A percentile compares a stretch with the other conserved stretches of the same genome.
Conservation (phyloP, 225 moss, liverwort and hornwort genomes). For the Lunularia cruciata region DNA sequence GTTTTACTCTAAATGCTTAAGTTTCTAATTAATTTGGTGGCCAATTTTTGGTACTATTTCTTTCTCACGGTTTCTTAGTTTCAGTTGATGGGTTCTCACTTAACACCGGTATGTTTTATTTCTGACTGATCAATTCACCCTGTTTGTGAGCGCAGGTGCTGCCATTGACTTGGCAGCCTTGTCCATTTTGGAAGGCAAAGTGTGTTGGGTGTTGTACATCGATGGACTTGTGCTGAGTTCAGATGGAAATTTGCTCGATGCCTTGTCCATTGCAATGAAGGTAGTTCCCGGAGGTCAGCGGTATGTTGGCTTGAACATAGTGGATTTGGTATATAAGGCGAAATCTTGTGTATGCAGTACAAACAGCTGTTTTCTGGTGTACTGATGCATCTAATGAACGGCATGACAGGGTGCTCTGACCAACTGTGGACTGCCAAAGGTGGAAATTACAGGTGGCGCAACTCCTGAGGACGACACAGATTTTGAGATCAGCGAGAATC, state of each 20-base stretch:
- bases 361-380: background rate
- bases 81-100: background rate
- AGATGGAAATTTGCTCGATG: constrained; percentile 90
- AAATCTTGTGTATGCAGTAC: background rate
- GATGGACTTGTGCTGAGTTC: constrained; percentile 89
- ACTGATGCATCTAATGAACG: background rate
- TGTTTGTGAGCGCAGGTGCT: constrained; percentile 52
- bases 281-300: constrained; percentile 22
- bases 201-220: constrained; percentile 77
- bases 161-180: constrained; percentile 76
- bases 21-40: background rate
- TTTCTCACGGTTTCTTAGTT: background rate
- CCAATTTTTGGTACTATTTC: background rate
- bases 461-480: constrained; percentile 77
- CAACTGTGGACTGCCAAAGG: constrained; percentile 84
- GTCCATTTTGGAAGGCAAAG: constrained; percentile 71
- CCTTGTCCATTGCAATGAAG: constrained; percentile 80
- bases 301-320: too few species aligned
- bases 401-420: constrained; percentile 66
- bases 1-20: too few species aligned
- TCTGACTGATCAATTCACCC: background rate
- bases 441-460: constrained; percentile 68
- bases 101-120: too few species aligned
- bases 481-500: constrained; percentile 72
- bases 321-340: too few species aligned